Evolutionary conservation across 257 asterid genomes (phyloP).

Genomic region (Gentiana dahurica): DNA sequence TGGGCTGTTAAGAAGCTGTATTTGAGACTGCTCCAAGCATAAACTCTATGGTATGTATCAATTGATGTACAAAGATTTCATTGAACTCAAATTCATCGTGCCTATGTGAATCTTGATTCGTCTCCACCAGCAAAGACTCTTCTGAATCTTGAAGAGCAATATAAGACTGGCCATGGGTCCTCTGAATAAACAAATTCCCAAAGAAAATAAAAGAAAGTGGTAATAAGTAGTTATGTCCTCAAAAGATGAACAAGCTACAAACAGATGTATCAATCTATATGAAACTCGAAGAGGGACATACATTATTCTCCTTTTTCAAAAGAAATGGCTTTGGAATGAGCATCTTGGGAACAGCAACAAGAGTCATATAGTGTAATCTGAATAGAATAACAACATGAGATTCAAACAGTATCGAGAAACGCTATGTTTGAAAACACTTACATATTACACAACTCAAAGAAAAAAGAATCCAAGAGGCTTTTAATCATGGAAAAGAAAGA

Average conservation of each 20-base stretch:
- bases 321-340: constrained; percentile 95
- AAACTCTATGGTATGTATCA: constrained; percentile 94
- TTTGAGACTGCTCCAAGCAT: constrained; percentile 99
- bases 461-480: neutral
- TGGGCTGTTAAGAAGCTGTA: constrained; percentile 90
- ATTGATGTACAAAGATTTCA: constrained; percentile 93
- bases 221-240: neutral
- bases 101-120: constrained; percentile 61
- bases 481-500: neutral
- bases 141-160: constrained; percentile 62
- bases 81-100: constrained; percentile 96
- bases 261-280: constrained; percentile 1
- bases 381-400: constrained; percentile 14
- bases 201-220: neutral
- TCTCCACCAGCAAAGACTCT: constrained; percentile 68
- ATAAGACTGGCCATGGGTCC: constrained; percentile 82
- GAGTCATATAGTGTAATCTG: constrained; percentile 70
- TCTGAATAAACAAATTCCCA: constrained; percentile 33
- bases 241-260: constrained; percentile 3
- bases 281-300: constrained; percentile 20
- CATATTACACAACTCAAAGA: neutral
- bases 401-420: constrained; percentile 2
- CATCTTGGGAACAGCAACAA: constrained; percentile 97
- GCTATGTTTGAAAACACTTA: neutral
- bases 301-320: constrained; percentile 63